phyloP scores from a whole-genome alignment of 352 stramenopile genomes.

The Globisporangium iwayamae region DNA sequence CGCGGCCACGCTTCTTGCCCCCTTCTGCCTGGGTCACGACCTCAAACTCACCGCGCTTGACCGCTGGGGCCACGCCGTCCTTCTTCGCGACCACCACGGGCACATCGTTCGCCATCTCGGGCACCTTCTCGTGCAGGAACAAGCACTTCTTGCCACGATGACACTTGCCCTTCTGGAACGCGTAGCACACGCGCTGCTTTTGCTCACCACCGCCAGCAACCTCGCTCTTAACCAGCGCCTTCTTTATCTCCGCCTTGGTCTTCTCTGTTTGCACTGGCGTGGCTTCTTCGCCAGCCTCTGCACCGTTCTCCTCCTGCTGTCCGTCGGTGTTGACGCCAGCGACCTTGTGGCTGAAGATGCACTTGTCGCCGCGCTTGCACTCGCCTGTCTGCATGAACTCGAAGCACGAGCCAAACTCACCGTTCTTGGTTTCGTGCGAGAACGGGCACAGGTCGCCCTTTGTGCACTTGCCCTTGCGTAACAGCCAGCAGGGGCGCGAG shows the following conservation, averaged over 20 bases:
- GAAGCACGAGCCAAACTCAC: slow-evolving; percentile 77
- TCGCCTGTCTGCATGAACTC: slow-evolving; percentile 69
- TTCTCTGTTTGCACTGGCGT: slow-evolving; percentile 4
- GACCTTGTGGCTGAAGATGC: slow-evolving; percentile 63
- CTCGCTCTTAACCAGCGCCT: neutral
- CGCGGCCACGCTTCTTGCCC: slow-evolving; percentile 29
- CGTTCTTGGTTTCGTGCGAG: slow-evolving; percentile 70
- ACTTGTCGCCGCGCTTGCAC: slow-evolving; percentile 69
- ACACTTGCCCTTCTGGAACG: slow-evolving; percentile 73
- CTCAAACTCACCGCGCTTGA: slow-evolving; percentile 31
- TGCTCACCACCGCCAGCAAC: slow-evolving; percentile 6
- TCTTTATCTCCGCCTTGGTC: slow-evolving; percentile 3
- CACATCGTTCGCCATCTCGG: slow-evolving; percentile 17
- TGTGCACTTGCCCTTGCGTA: slow-evolving; percentile 78
- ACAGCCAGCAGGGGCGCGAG: slow-evolving; percentile 59
- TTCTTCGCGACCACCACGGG: slow-evolving; percentile 13
- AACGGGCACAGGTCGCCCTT: slow-evolving; percentile 68
- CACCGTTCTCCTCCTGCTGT: slow-evolving; percentile 10
- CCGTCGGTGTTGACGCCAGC: neutral
- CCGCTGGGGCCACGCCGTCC: slow-evolving; percentile 4
- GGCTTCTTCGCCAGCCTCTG: neutral
- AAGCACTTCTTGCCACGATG: slow-evolving; percentile 70
- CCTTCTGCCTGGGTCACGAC: slow-evolving; percentile 24
- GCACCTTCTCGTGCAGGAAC: slow-evolving; percentile 57
- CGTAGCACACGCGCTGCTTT: slow-evolving; percentile 63